Conservation (phyloP, 495 filamentous ascomycete genomes). For the Cercophora newfieldiana region DNA sequence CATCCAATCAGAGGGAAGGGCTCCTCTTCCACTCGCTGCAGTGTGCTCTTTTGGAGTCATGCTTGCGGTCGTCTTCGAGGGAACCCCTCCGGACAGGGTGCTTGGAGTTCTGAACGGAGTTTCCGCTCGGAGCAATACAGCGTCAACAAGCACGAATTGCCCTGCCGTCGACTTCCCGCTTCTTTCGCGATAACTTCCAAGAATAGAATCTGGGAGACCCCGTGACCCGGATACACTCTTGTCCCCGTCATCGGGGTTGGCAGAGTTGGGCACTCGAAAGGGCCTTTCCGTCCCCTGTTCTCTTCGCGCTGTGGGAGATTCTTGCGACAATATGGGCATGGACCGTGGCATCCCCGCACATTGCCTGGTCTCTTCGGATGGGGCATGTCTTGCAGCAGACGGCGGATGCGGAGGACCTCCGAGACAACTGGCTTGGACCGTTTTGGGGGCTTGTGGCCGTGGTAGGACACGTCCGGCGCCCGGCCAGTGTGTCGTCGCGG, state of each 20-base stretch:
- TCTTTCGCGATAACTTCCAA: slow-evolving; percentile 13
- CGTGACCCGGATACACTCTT: slow-evolving; percentile 1
- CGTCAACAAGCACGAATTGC: background rate
- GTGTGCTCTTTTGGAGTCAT: slow-evolving; percentile 11
- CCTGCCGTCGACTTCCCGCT: background rate
- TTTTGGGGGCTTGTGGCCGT: background rate
- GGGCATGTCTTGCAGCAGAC: slow-evolving; percentile 1
- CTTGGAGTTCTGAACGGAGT: background rate
- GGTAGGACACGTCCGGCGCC: background rate
- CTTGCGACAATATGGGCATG: background rate
- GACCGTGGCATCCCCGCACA: slow-evolving; percentile 6
- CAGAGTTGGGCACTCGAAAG: background rate
- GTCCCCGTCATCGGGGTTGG: too few species aligned
- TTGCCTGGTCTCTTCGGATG: background rate
- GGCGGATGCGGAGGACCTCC: slow-evolving; percentile 5
- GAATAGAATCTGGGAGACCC: slow-evolving; percentile 14
- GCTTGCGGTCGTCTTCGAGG: background rate
- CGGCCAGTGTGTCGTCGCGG: background rate
- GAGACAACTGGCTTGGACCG: background rate
- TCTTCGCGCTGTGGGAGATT: background rate
- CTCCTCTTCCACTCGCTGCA: slow-evolving; percentile 15
- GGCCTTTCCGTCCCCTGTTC: slow-evolving; percentile 10
- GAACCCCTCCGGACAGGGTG: background rate
- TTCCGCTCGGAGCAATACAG: slow-evolving; percentile 18
- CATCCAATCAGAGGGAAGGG: slow-evolving; percentile 15